A percentile compares a stretch with the other conserved stretches of the same genome.
Evolutionary conservation across 2,329 filamentous ascomycete genomes (phyloP).

Genomic region (Trichoderma hamatum): DNA sequence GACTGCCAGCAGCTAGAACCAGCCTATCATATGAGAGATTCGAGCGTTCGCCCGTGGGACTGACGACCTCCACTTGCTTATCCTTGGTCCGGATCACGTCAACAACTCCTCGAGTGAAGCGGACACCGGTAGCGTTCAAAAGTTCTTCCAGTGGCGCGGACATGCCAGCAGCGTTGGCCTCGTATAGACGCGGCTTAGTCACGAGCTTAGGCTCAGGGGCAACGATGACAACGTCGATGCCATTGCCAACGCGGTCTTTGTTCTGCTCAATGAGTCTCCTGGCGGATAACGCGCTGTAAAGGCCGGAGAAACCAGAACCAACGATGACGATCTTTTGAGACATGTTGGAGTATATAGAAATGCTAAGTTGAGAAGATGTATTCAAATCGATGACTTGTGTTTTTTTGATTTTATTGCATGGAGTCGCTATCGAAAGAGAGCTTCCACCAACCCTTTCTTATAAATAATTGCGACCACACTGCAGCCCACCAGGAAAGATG

Average conservation of each 20-base stretch:
- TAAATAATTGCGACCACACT: neutral
- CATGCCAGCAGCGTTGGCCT: conserved; percentile 36
- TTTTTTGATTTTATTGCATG: neutral
- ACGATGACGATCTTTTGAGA: conserved; percentile 28
- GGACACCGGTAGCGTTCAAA: conserved; percentile 36
- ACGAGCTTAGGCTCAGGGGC: conserved; percentile 40
- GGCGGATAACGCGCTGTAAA: conserved; percentile 44
- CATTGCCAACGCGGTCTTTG: conserved; percentile 2
- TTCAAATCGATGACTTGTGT: neutral
- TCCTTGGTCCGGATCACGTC: conserved; percentile 30
- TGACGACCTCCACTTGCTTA: conserved; percentile 13
- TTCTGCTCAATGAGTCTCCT: conserved; percentile 37
- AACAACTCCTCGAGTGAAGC: conserved; percentile 35
- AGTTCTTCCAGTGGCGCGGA: conserved; percentile 31
- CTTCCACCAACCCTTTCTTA: neutral
- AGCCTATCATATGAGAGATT: conserved; percentile 39
- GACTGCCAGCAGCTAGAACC: conserved; percentile 43
- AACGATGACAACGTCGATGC: conserved; percentile 39
- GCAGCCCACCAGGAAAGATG: neutral
- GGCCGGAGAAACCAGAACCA: conserved; percentile 43
- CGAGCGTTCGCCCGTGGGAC: neutral
- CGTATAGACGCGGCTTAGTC: conserved; percentile 42
- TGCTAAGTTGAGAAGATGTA: neutral
- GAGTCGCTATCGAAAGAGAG: neutral
- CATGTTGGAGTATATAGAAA: neutral